Base-by-base conservation (phyloP, 371 early-diverging fungal species). In the Mortierella sp. region DNA sequence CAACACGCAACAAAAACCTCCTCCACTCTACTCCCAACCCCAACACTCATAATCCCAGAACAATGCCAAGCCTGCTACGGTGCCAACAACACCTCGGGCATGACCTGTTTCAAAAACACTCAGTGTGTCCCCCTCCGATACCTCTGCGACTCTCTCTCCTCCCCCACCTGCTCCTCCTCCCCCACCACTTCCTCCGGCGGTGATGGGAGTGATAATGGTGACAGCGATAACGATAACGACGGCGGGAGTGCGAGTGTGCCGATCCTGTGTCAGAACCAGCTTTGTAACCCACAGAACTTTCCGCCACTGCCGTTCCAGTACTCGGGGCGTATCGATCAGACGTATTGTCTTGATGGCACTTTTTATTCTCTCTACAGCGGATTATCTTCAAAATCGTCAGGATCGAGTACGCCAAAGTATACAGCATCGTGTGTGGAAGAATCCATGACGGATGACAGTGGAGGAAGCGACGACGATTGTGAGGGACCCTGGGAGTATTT, bases 101-200 rank as follows among this genome's bases (percentile, higher is more conserved):
- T 55, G 55, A 63, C 75, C 24, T 75, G 75, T 68, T 68, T 75
- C 70, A 65, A 68, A 48, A 51, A 68, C 75, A 75, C 75, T 6
- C 75, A 68, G n/a, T 75, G 75, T 46, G 68, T 75, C 14, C 75
- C 75, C 1, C 35, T 75, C 65, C 35, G 4, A 4, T 38, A 51
- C 29, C 68, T 75, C n/a, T 75, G 75, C 70, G 46, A 75, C 43
- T 24, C 51, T 3, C 11, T 51, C 27, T n/a, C 46, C 21, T 49
- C 27, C 29, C 38, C 70, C 7, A 68, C 35, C 32, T 68, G 68
- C 3, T 38, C 24, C 18, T 46, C 48, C 48, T 46, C 48, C 46
- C 8, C 46, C 35, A 35, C 35, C 35, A 35, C 35, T 46, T 10
- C 46, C 46, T 14, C 46, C 12, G 12, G 14, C 10, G 12, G 10